phyloP scores from a whole-genome alignment of 2,329 filamentous ascomycete species.

The Sarocladium oryzae region DNA sequence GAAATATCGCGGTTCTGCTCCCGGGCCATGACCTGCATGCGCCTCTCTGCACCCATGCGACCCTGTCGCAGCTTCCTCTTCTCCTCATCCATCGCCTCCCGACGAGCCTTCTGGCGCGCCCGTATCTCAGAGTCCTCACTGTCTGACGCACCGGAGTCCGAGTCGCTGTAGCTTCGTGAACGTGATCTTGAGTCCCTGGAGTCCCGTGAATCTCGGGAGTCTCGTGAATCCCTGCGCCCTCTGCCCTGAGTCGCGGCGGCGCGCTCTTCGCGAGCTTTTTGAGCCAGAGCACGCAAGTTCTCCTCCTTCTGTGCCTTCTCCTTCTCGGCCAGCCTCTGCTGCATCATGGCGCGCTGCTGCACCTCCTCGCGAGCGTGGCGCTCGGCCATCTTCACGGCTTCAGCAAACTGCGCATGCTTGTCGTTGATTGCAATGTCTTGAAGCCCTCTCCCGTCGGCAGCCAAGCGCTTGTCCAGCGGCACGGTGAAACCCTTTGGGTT shows the following conservation, averaged over 20 bases:
- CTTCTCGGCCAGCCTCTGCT: constrained; percentile 92
- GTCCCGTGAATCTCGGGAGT: constrained; percentile 30
- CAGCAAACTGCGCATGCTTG: constrained; percentile 94
- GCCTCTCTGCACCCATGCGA: constrained; percentile 88
- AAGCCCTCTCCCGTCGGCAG: constrained; percentile 83
- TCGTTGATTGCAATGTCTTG: constrained; percentile 97
- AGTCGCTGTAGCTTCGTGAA: constrained; percentile 45
- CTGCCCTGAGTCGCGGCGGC: constrained; percentile 38
- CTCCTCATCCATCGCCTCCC: constrained; percentile 72
- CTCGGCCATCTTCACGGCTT: constrained; percentile 90
- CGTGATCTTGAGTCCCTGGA: constrained; percentile 34
- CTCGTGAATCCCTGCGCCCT: constrained; percentile 29
- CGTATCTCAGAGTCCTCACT: constrained; percentile 65
- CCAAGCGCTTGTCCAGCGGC: constrained; percentile 88
- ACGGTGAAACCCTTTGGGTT: constrained; percentile 98
- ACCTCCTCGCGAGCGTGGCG: constrained; percentile 94
- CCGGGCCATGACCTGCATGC: constrained; percentile 85
- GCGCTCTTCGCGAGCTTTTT: constrained; percentile 84
- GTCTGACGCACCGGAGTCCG: constrained; percentile 39
- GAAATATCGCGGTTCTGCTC: constrained; percentile 96
- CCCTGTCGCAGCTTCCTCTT: constrained; percentile 89
- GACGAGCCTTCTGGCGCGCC: constrained; percentile 70
- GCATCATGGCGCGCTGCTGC: constrained; percentile 85
- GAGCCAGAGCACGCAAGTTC: constrained; percentile 76
- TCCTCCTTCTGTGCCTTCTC: constrained; percentile 95